Base-by-base conservation (phyloP, 2,329 filamentous ascomycete genomes). In the Rachicladosporium sp. region DNA sequence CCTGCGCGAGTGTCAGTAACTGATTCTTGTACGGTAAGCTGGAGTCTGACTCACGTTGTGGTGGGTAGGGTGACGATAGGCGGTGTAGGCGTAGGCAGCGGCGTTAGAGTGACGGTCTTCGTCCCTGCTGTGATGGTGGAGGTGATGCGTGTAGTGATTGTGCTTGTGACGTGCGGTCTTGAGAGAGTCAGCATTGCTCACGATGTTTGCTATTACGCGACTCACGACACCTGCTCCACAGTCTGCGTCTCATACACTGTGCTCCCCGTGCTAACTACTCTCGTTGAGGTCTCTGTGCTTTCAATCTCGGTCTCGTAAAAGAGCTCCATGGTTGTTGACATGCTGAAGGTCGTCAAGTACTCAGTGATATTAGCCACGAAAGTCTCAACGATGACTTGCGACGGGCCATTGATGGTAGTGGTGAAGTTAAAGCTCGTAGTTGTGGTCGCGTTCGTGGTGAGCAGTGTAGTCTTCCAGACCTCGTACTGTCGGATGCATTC, bases 401-500 rank as follows among this genome's bases (percentile, higher is more conserved):
- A 48, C 1, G 51, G 51, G 3, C 58, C 58, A 29, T 50, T 46
- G 19, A 68, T 46, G 1, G 60, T 66, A 0, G 60, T 63, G 1
- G 59, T 60, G 15, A 68, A 46, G 13, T 65, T 58, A 23, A 68
- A 50, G 1, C 51, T 49, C 1, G 52, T 54, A 0, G 57, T 57
- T 0, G 54, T 58, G 1, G 62, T 62, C 6, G 53, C 45, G 1
- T 56, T 62, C 6, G 52, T 38, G 0, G 65, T 67, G 4, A 64
- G 50, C 1, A 63, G 46, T 3, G 57, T 50, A 0, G 65, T 58
- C n/a, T 59, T 53, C 64, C 63, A 68, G 7, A 62, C 55, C 44
- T 68, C 58, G 36, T 62, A 60, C 35, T 62, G 60, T 4, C 54
- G 56, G 15, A 61, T 49, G 49, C 64, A 68, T 36, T 63, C 54